Conservation (phyloP, 2,329 filamentous ascomycete species). For the Colletotrichum sp. region DNA sequence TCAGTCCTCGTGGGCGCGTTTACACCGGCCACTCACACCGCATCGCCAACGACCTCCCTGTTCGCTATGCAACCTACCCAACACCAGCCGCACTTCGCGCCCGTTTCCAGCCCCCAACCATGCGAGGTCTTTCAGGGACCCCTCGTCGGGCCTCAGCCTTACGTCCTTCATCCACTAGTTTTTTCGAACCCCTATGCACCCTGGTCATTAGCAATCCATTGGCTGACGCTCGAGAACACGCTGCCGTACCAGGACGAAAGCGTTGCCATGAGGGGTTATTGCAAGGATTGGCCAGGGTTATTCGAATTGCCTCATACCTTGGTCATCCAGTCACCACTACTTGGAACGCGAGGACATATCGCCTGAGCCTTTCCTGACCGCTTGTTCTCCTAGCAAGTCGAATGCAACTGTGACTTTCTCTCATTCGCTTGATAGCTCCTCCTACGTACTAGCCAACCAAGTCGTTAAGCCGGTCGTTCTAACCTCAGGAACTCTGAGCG, state of each 20-base stretch:
- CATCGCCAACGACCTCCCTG: background rate
- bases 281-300: background rate
- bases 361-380: background rate
- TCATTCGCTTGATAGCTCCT: background rate
- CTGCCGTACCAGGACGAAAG: background rate
- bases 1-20: conserved; percentile 9
- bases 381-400: background rate
- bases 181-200: background rate
- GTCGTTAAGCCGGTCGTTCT: background rate
- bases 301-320: background rate
- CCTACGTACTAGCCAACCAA: background rate
- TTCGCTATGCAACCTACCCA: background rate
- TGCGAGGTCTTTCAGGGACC: conserved; percentile 6
- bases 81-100: background rate
- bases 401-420: background rate
- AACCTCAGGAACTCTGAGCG: background rate
- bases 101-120: background rate
- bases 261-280: background rate
- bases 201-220: conserved; percentile 12
- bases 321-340: background rate
- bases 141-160: conserved; percentile 20
- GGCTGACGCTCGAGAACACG: background rate
- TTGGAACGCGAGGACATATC: background rate
- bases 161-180: conserved; percentile 12
- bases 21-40: conserved; percentile 1